Percentiles rank a stretch among this genome's conserved stretches.
phyloP scores from a whole-genome alignment of 768 basidiomycete genomes.

The Boletus coccyginus region DNA sequence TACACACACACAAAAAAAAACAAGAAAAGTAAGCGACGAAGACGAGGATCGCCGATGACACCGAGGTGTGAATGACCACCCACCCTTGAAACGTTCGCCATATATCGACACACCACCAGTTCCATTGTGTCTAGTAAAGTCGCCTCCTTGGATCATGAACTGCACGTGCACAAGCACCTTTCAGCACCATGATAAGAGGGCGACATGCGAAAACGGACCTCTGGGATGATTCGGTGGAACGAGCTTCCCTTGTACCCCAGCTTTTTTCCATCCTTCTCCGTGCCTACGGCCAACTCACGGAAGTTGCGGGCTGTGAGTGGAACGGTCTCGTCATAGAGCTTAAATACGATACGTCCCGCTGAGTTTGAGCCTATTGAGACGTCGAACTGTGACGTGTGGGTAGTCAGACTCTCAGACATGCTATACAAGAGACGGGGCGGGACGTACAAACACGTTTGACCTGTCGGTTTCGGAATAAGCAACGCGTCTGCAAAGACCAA shows the following conservation, averaged over 20 bases:
- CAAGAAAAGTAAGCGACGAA: neutral
- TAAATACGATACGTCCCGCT: slow-evolving; percentile 75
- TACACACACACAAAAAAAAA: slow-evolving; percentile 18
- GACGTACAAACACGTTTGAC: slow-evolving; percentile 33
- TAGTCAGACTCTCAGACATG: neutral
- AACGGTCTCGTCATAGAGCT: slow-evolving; percentile 79
- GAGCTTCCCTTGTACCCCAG: slow-evolving; percentile 68
- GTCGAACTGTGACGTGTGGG: slow-evolving; percentile 49
- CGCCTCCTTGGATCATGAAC: slow-evolving; percentile 89
- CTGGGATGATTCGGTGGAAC: slow-evolving; percentile 76
- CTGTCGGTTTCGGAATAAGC: slow-evolving; percentile 8
- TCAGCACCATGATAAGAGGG: neutral
- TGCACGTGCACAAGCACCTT: slow-evolving; percentile 13
- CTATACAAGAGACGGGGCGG: slow-evolving; percentile 5
- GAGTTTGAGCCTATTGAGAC: slow-evolving; percentile 57
- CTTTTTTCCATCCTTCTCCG: slow-evolving; percentile 41
- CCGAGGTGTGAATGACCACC: slow-evolving; percentile 14
- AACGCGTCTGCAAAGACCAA: neutral
- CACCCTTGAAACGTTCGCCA: slow-evolving; percentile 73
- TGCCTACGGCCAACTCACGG: slow-evolving; percentile 68
- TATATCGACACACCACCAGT: slow-evolving; percentile 88
- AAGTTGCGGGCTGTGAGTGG: slow-evolving; percentile 82
- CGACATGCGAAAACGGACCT: slow-evolving; percentile 34
- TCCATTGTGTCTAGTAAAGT: slow-evolving; percentile 74
- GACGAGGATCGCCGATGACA: neutral